A percentile compares a stretch with the other conserved stretches of the same genome.
These are phyloP conservation scores for Penicillium sp. DNA, from an alignment of 2,329 filamentous ascomycete genomes.

Conservation along the genomic window DNA sequence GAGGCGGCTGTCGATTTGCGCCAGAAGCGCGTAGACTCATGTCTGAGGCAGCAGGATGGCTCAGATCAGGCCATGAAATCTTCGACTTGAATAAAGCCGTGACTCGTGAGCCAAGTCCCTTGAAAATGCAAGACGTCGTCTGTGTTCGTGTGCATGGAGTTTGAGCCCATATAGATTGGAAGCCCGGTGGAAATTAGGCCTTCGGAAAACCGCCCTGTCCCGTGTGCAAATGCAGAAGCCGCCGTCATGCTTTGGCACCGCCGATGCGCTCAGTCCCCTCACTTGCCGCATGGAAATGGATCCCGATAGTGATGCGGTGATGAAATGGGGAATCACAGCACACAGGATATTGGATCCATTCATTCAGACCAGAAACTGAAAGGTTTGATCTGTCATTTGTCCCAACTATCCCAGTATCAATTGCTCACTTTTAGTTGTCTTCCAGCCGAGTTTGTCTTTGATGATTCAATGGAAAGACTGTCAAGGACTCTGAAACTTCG, in stretches of 20 bases:
- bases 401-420: too few relatives aligned
- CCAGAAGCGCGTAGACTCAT: background rate
- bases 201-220: background rate
- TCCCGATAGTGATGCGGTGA: background rate
- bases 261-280: constrained; percentile 1
- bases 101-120: background rate
- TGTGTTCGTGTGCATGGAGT: background rate
- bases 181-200: background rate
- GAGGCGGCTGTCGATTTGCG: background rate
- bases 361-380: too few relatives aligned
- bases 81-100: too few relatives aligned
- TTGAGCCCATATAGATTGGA: background rate
- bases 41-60: background rate
- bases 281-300: constrained; percentile 1
- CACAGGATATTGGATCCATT: background rate
- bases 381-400: too few relatives aligned
- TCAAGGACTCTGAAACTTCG: too few relatives aligned
- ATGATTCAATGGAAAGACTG: too few relatives aligned
- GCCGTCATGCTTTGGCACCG: background rate
- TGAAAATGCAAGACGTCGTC: background rate
- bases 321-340: constrained; percentile 10
- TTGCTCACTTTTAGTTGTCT: too few relatives aligned
- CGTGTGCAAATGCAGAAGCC: background rate
- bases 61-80: background rate
- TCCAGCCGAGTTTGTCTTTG: too few relatives aligned